Evolutionary conservation across 331 rosid genomes (phyloP).

Genomic region (Malus hybrid): DNA sequence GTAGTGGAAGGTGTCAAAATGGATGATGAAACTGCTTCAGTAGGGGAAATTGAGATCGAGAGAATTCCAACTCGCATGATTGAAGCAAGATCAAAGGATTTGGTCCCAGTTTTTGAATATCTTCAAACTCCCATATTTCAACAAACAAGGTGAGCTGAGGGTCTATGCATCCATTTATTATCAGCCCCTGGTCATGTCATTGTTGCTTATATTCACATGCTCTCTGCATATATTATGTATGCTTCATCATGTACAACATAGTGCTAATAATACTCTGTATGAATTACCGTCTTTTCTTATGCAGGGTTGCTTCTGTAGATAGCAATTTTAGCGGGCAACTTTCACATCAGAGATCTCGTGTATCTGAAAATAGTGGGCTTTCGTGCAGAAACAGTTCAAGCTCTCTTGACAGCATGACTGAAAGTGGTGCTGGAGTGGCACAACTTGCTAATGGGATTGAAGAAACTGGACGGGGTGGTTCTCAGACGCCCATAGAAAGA

Average conservation of each 20-base stretch:
- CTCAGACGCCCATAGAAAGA: slow-evolving; percentile 29
- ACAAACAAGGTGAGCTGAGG: slow-evolving; percentile 44
- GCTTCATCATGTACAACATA: background rate
- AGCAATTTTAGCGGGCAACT: slow-evolving; percentile 34
- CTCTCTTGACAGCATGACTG: slow-evolving; percentile 25
- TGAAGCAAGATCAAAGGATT: slow-evolving; percentile 69
- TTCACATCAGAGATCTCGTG: slow-evolving; percentile 31
- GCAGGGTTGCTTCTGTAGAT: slow-evolving; percentile 36
- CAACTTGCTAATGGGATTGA: slow-evolving; percentile 34
- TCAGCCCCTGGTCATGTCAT: background rate
- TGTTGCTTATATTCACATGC: background rate
- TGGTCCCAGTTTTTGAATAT: slow-evolving; percentile 74
- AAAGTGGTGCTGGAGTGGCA: slow-evolving; percentile 16
- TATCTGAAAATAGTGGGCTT: slow-evolving; percentile 44
- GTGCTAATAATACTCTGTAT: background rate
- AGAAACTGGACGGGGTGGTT: slow-evolving; percentile 40
- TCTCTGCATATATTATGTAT: background rate
- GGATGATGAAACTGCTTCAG: slow-evolving; percentile 38
- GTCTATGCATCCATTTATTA: background rate
- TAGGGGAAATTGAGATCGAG: slow-evolving; percentile 80
- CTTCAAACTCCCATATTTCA: slow-evolving; percentile 41
- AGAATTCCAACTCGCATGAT: slow-evolving; percentile 55
- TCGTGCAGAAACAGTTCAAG: slow-evolving; percentile 25
- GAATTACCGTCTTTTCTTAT: background rate
- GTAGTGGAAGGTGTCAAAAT: slow-evolving; percentile 35